phyloP scores from a whole-genome alignment of 2,329 filamentous ascomycete genomes.

The Hymenoscyphus salicellus region DNA sequence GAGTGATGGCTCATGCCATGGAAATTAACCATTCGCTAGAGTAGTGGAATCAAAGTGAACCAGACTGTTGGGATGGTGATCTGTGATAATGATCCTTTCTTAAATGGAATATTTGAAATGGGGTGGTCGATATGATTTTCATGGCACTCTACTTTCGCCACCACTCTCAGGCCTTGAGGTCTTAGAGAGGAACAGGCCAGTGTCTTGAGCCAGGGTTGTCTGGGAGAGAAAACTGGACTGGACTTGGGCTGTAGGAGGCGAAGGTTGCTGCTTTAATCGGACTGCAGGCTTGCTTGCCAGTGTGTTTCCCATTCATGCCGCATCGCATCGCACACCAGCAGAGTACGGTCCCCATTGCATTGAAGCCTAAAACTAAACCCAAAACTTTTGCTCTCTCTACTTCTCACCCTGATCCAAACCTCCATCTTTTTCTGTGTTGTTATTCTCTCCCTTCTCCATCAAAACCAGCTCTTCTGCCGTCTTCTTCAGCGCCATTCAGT shows the following conservation, averaged over 20 bases:
- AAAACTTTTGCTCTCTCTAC: neutral
- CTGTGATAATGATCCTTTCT: too few species aligned
- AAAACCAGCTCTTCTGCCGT: too few species aligned
- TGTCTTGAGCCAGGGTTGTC: too few species aligned
- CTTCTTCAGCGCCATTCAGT: too few species aligned
- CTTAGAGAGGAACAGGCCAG: too few species aligned
- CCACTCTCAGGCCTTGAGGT: too few species aligned
- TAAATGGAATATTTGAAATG: too few species aligned
- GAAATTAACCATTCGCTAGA: conserved; percentile 19
- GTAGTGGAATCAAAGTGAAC: conserved; percentile 16
- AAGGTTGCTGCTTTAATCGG: neutral
- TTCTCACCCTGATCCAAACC: too few species aligned
- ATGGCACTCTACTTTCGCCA: too few species aligned
- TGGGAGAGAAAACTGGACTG: too few species aligned
- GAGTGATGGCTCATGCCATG: conserved; percentile 10
- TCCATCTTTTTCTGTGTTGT: neutral
- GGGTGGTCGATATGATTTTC: too few species aligned
- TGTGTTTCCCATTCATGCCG: neutral
- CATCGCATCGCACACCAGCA: neutral
- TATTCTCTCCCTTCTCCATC: too few species aligned
- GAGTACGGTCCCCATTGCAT: neutral
- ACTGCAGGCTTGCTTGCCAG: neutral
- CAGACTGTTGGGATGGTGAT: neutral
- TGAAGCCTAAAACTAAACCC: neutral
- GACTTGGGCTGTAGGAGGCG: neutral